A percentile compares a stretch with the other conserved stretches of the same genome.
Evolutionary conservation across 495 filamentous ascomycete species (phyloP).

Genomic region (Penicillium cinerascens): DNA sequence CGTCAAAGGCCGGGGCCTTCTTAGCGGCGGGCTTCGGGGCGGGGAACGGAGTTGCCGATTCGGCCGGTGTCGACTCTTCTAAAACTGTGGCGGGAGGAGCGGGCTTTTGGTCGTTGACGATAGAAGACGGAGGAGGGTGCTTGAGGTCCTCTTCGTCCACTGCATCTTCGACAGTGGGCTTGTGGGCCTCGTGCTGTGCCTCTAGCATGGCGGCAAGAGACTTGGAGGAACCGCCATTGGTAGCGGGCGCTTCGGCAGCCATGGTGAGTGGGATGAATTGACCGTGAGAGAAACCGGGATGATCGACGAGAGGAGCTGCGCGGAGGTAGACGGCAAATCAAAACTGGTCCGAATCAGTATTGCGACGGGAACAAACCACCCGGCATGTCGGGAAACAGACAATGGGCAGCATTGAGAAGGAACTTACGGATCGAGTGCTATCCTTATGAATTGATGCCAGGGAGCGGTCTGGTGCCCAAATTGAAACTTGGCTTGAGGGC

Average conservation of each 20-base stretch:
- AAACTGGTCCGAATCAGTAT: constrained; percentile 18
- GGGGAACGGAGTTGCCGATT: constrained; percentile 20
- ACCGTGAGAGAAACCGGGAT: neutral
- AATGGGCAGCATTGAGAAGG: neutral
- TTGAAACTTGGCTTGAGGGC: constrained; percentile 5
- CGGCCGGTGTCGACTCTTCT: constrained; percentile 13
- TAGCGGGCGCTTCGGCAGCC: constrained; percentile 43
- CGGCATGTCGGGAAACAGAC: neutral
- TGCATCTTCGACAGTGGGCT: constrained; percentile 71
- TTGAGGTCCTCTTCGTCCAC: constrained; percentile 73
- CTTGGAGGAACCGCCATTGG: constrained; percentile 36
- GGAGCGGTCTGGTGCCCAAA: neutral
- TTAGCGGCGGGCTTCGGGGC: constrained; percentile 40
- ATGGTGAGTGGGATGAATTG: constrained; percentile 29
- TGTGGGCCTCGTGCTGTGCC: constrained; percentile 71
- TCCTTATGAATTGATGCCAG: constrained; percentile 8
- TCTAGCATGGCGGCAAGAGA: constrained; percentile 71
- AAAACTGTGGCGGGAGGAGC: constrained; percentile 17
- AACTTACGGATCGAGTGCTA: constrained; percentile 1
- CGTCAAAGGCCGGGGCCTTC: constrained; percentile 58
- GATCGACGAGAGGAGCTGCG: neutral
- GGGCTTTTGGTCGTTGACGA: constrained; percentile 28
- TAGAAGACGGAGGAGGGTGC: constrained; percentile 53
- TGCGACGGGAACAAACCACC: neutral
- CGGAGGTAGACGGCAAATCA: constrained; percentile 14